Conservation (phyloP, 768 basidiomycete genomes). For the Rhizopogon rudus region DNA sequence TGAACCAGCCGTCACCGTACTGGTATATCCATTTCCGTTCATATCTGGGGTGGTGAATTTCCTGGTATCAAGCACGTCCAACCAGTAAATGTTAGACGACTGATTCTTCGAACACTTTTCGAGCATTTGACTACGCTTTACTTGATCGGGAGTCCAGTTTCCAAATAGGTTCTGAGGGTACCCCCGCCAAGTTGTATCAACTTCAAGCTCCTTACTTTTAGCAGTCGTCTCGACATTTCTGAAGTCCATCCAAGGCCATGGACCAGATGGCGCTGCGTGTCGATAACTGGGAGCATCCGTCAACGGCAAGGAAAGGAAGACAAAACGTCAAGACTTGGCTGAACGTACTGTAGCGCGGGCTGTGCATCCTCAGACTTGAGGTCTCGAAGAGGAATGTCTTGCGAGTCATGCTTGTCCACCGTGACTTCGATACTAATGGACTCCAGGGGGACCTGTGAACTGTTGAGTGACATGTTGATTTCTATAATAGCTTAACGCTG, state of each 20-base stretch:
- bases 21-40: background rate
- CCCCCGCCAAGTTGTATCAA: constrained; percentile 12
- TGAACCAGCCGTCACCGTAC: constrained; percentile 7
- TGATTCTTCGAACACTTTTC: constrained; percentile 9
- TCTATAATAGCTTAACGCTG: background rate
- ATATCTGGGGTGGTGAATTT: constrained; percentile 3
- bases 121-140: constrained; percentile 27
- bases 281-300: constrained; percentile 7
- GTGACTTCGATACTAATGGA: background rate
- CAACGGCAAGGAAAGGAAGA: too few relatives aligned
- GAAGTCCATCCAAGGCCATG: constrained; percentile 30
- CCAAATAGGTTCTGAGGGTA: constrained; percentile 26
- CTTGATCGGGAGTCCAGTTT: constrained; percentile 28
- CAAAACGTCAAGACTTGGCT: too few relatives aligned
- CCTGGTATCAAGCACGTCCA: constrained; percentile 16
- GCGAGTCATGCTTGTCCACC: too few relatives aligned
- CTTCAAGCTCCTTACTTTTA: background rate
- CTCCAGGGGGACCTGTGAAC: too few relatives aligned
- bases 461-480: background rate
- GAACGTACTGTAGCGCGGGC: background rate
- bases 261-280: constrained; percentile 22
- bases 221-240: background rate
- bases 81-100: constrained; percentile 18
- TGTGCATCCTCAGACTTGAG: background rate
- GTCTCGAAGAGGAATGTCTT: background rate